phyloP scores from a whole-genome alignment of 306 rosid species.

The Geum urbanum region DNA sequence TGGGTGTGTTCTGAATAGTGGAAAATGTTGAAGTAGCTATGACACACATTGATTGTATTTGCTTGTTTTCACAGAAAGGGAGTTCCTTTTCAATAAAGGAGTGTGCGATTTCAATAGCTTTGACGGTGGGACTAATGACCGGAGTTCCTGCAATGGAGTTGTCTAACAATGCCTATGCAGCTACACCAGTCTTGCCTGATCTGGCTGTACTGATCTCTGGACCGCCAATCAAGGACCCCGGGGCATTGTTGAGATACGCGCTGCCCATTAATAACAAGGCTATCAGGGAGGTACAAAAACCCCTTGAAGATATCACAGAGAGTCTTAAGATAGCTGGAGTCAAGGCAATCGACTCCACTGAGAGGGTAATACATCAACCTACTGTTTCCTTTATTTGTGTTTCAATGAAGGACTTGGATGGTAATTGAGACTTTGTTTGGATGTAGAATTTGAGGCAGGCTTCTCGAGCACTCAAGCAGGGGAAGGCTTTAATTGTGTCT shows the following conservation, averaged over 20 bases:
- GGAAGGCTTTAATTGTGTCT: constrained; percentile 66
- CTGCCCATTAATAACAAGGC: constrained; percentile 94
- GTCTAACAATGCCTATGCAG: constrained; percentile 53
- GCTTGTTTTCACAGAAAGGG: constrained; percentile 47
- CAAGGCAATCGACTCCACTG: constrained; percentile 86
- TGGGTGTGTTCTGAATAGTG: constrained; percentile 3
- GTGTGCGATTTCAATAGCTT: constrained; percentile 65
- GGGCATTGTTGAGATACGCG: constrained; percentile 83
- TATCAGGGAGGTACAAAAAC: constrained; percentile 89
- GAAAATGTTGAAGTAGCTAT: background rate
- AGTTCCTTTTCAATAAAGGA: constrained; percentile 60
- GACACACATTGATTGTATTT: background rate
- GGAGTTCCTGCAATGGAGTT: constrained; percentile 73
- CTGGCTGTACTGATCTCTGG: constrained; percentile 84
- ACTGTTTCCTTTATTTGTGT: constrained; percentile 2
- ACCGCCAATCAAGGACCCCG: constrained; percentile 96
- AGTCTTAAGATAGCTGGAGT: constrained; percentile 84
- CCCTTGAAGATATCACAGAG: constrained; percentile 92
- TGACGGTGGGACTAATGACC: constrained; percentile 68
- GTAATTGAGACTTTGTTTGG: constrained; percentile 25
- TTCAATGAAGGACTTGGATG: background rate
- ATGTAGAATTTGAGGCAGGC: constrained; percentile 85
- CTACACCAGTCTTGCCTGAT: constrained; percentile 61
- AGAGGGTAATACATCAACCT: constrained; percentile 58
- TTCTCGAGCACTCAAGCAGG: constrained; percentile 74